Evolutionary conservation across 306 rosid genomes (phyloP), one percentile per base, ranked within the genome.

Genomic region (Comarum palustre): DNA sequence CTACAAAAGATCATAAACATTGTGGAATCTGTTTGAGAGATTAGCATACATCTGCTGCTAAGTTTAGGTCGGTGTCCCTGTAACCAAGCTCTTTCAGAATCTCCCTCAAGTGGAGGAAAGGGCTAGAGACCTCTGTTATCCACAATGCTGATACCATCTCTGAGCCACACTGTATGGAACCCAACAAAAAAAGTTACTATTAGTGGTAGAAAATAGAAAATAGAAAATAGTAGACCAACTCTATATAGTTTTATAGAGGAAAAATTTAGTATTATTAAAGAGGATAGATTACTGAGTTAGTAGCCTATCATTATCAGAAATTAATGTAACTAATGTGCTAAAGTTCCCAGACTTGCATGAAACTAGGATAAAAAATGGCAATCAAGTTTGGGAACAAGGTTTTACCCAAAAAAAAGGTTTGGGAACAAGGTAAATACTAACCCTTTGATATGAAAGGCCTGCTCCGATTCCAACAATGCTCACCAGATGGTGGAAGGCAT

Each of bases 41-140:
- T 16, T 60, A 52, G 77, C 96, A 82, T 77, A 91, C 97, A 71
- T 93, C 97, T 8, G 88, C 96, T 17, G 79, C 81, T 75, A 93
- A 81, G 82, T 89, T 87, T 66, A 93, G 82, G 50, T 78, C 86
- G 8, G 92, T 87, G 39, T 89, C 94, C 74, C 67, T 87, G n/a
- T 81, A 85, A 32, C 96, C 96, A 62, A 91, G 83, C 74, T 93
- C 98, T 81, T 93, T 93, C 41, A 93, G 86, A 66, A 86, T 63
- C 75, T 86, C 96, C 75, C 98, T 86, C 41, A 86, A 68, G 79
- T 93, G 98, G 72, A 93, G 88, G 54, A 89, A 91, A 46, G 98
- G 98, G 76, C 96, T 91, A 15, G 98, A 93, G 73, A 93, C 36
- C 79, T 93, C 98, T 43, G 97, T 87, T 59, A 93, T 76, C 92